Percentiles rank a stretch among this genome's conserved stretches.
Evolutionary conservation across 441 rosid species (phyloP).

Genomic region (Macaranga tanarius): DNA sequence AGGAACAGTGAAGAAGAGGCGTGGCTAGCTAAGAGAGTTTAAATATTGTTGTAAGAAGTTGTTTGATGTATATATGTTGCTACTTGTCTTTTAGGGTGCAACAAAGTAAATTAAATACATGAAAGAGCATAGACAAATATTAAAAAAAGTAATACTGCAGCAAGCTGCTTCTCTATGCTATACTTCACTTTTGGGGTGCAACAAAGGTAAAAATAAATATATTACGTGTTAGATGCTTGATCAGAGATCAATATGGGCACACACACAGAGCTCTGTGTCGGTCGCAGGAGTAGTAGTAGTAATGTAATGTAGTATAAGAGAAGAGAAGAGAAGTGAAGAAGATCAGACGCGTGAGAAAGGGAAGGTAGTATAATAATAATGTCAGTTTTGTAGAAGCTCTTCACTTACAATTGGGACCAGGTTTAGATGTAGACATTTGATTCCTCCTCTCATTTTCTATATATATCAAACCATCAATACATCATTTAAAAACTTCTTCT

Average conservation of each 20-base stretch:
- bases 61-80: not conserved
- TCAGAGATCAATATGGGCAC: not conserved
- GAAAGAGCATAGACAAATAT: not conserved
- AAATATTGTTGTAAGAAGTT: not conserved
- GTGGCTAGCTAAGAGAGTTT: constrained; percentile 5
- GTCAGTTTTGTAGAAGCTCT: constrained; percentile 4
- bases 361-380: not conserved
- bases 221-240: too few relatives aligned
- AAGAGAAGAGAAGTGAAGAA: not conserved
- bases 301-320: too few relatives aligned
- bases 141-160: not conserved
- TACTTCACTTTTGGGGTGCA: constrained; percentile 15
- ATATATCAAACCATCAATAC: too few relatives aligned
- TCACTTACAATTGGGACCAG: constrained; percentile 2
- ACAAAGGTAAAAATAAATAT: constrained; percentile 1
- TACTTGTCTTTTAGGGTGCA: constrained; percentile 34
- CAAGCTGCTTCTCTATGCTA: not conserved
- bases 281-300: not conserved
- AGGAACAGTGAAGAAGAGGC: constrained; percentile 17
- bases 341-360: constrained; percentile 13
- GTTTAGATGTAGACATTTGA: not conserved
- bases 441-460: not conserved
- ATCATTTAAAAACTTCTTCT: too few relatives aligned
- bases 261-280: not conserved
- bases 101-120: constrained; percentile 29